These are phyloP conservation scores for Seiridium cupressi DNA, from an alignment of 2,329 filamentous ascomycete genomes.

Conservation along the genomic window DNA sequence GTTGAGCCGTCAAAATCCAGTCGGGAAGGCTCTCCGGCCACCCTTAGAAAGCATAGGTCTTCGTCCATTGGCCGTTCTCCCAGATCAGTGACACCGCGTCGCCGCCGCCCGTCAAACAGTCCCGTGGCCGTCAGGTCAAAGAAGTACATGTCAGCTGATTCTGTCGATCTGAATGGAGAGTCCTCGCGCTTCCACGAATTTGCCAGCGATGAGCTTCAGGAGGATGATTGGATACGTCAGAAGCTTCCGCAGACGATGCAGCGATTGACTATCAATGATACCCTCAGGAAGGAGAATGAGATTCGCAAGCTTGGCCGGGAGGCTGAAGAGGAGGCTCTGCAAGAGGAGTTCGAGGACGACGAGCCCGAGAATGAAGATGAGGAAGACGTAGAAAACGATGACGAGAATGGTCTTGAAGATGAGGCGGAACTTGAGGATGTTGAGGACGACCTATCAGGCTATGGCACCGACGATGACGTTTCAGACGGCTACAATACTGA, in stretches of 20 bases:
- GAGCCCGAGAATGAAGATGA: conserved; percentile 41
- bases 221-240: conserved; percentile 86
- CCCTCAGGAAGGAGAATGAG: conserved; percentile 82
- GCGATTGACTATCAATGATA: conserved; percentile 86
- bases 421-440: conserved; percentile 51
- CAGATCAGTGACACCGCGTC: conserved; percentile 31
- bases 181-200: conserved; percentile 83
- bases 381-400: conserved; percentile 44
- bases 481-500: conserved; percentile 74
- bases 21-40: conserved; percentile 18
- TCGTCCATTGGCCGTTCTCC: conserved; percentile 24
- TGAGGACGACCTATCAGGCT: conserved; percentile 62
- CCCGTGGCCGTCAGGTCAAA: conserved; percentile 35
- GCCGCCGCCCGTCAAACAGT: conserved; percentile 35
- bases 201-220: conserved; percentile 74
- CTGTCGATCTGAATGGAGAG: conserved; percentile 50
- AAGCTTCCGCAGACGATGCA: conserved; percentile 61
- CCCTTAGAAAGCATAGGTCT: conserved; percentile 25
- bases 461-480: conserved; percentile 52
- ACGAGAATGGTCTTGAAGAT: conserved; percentile 36
- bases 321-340: conserved; percentile 82
- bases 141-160: conserved; percentile 50
- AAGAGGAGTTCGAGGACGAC: conserved; percentile 66
- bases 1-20: conserved; percentile 12
- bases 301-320: conserved; percentile 86